Conservation (phyloP, 805 yeast genomes). For the Yamadazyma scolyti region DNA sequence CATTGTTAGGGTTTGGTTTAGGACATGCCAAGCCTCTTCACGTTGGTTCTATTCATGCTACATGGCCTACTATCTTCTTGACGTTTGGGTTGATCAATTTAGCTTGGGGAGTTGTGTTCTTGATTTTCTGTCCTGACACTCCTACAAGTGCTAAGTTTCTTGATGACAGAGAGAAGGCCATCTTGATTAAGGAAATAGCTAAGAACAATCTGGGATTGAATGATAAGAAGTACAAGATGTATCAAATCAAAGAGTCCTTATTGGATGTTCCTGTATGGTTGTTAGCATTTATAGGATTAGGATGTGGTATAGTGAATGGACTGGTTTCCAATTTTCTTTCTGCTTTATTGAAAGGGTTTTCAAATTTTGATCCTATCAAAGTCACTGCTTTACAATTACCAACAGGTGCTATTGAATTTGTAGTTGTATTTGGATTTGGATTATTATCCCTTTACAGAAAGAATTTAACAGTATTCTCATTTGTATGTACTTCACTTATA, state of each 20-base stretch:
- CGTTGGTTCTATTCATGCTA: slow-evolving; percentile 13
- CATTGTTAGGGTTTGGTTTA: slow-evolving; percentile 23
- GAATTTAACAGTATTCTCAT: slow-evolving; percentile 14
- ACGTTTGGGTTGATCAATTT: slow-evolving; percentile 17
- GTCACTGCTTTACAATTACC: slow-evolving; percentile 25
- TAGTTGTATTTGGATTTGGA: slow-evolving; percentile 25
- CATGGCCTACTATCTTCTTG: slow-evolving; percentile 24
- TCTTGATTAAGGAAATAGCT: slow-evolving; percentile 16
- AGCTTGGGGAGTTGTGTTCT: slow-evolving; percentile 15
- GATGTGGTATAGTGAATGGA: slow-evolving; percentile 29
- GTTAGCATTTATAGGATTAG: slow-evolving; percentile 18
- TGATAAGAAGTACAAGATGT: slow-evolving; percentile 17
- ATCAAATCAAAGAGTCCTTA: slow-evolving; percentile 18
- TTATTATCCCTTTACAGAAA: slow-evolving; percentile 15
- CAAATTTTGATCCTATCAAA: slow-evolving; percentile 27
- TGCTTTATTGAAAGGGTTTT: slow-evolving; percentile 26
- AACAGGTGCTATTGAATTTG: slow-evolving; percentile 23
- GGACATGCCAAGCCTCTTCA: slow-evolving; percentile 27
- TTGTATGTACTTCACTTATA: slow-evolving; percentile 16
- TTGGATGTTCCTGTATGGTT: slow-evolving; percentile 18
- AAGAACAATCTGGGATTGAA: slow-evolving; percentile 22
- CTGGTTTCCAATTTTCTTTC: slow-evolving; percentile 22
- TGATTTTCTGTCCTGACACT: slow-evolving; percentile 18
- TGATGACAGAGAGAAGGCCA: slow-evolving; percentile 27
- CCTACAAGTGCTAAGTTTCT: slow-evolving; percentile 30